Conservation (phyloP, 2,329 filamentous ascomycete genomes). For the Venturia aucupariae region DNA sequence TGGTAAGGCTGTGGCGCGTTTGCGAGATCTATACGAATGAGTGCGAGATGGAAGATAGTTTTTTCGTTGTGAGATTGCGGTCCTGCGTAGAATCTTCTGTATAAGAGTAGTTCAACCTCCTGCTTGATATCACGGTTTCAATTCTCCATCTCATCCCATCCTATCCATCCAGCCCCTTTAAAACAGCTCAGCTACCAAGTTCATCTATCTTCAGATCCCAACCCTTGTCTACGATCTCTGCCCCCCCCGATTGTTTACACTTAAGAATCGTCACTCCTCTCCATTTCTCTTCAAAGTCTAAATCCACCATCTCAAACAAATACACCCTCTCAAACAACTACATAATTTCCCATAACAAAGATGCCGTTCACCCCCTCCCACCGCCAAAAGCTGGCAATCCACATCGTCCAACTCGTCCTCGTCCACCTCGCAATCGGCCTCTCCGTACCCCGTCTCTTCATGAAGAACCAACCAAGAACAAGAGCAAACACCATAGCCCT, state of each 20-base stretch:
- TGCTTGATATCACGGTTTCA: too few species aligned
- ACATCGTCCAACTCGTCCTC: slow-evolving; percentile 13
- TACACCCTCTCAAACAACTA: neutral
- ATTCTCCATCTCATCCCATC: neutral
- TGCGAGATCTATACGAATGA: neutral
- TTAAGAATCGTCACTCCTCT: neutral
- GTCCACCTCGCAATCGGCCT: neutral
- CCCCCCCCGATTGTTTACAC: neutral
- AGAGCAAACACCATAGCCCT: slow-evolving; percentile 21
- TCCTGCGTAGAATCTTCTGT: neutral
- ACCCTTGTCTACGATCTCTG: neutral
- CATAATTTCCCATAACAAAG: neutral
- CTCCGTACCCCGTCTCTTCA: slow-evolving; percentile 14
- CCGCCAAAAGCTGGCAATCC: neutral
- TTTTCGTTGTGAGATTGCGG: neutral
- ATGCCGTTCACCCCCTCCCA: neutral
- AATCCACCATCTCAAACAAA: neutral
- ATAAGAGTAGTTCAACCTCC: neutral
- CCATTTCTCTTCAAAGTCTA: neutral
- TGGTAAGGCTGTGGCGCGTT: neutral
- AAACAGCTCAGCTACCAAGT: neutral
- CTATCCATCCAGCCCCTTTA: too few species aligned
- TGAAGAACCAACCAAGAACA: slow-evolving; percentile 20
- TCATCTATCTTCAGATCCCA: neutral
- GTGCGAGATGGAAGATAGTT: neutral